These are phyloP conservation scores for Apodospora peruviana DNA, from an alignment of 495 filamentous ascomycete genomes.

Conservation along the genomic window DNA sequence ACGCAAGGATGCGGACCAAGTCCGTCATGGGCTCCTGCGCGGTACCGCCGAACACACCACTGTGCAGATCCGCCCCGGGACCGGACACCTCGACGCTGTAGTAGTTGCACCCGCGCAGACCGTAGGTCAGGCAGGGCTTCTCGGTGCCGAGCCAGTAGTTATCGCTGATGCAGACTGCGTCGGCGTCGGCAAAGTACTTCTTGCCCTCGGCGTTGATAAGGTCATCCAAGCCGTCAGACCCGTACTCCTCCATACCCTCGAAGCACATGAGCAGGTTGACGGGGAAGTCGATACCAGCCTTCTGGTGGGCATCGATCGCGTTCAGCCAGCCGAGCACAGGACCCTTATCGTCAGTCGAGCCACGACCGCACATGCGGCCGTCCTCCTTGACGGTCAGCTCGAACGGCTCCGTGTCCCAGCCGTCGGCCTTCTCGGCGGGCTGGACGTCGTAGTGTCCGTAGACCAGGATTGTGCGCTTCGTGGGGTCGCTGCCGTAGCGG, in stretches of 20 bases:
- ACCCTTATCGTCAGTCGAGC: constrained; percentile 96
- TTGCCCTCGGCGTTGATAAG: constrained; percentile 85
- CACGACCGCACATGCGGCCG: constrained; percentile 91
- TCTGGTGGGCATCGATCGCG: constrained; percentile 93
- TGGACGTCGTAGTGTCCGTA: constrained; percentile 99
- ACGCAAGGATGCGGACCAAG: constrained; percentile 71
- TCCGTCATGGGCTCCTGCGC: constrained; percentile 99
- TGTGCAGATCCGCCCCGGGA: constrained; percentile 90
- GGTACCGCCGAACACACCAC: constrained; percentile 91
- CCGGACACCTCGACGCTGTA: constrained; percentile 84
- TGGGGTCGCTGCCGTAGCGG: constrained; percentile 83
- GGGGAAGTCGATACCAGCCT: constrained; percentile 87
- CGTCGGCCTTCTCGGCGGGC: constrained; percentile 86
- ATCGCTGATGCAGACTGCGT: constrained; percentile 97
- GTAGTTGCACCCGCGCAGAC: constrained; percentile 95
- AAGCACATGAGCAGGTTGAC: constrained; percentile 99
- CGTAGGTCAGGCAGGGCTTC: constrained; percentile 96
- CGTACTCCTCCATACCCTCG: constrained; percentile 99
- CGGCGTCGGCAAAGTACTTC: constrained; percentile 87
- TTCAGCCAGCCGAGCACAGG: constrained; percentile 97
- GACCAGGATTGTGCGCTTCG: constrained; percentile 89
- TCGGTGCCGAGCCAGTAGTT: constrained; percentile 99
- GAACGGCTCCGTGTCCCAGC: constrained; percentile 96
- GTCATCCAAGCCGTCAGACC: constrained; percentile 92
- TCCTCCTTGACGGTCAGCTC: constrained; percentile 80